phyloP scores from a whole-genome alignment of 495 filamentous ascomycete species.

The Alectoria sarmentosa region DNA sequence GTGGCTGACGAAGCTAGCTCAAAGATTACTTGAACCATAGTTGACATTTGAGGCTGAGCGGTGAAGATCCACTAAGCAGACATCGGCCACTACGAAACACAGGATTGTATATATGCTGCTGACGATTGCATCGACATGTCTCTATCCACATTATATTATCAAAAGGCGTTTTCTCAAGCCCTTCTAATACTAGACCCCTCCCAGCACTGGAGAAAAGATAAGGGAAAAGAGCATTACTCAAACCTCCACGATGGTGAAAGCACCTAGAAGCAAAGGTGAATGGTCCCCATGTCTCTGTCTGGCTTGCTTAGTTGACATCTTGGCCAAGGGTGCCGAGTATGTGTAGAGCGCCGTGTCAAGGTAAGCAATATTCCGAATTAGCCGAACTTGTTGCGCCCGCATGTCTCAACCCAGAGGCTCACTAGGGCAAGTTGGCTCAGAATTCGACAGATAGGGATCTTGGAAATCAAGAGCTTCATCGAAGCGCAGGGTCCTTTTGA shows the following conservation, averaged over 20 bases:
- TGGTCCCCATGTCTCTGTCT: no score
- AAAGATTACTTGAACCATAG: neutral
- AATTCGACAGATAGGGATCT: neutral
- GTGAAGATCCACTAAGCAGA: neutral
- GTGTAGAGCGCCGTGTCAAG: conserved; percentile 30
- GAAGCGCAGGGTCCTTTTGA: neutral
- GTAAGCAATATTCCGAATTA: neutral
- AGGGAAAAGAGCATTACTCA: neutral
- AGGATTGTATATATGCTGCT: neutral
- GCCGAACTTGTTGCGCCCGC: neutral
- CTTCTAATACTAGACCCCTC: neutral
- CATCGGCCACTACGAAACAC: neutral
- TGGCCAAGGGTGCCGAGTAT: conserved; percentile 32
- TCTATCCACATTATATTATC: neutral
- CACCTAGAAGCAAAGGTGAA: conserved; percentile 33
- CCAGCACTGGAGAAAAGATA: no score
- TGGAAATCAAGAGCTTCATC: neutral
- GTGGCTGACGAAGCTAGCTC: neutral
- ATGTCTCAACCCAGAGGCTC: neutral
- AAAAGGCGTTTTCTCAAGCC: neutral
- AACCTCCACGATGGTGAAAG: conserved; percentile 29
- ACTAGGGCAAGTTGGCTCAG: neutral
- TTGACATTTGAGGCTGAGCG: neutral
- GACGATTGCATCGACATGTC: neutral
- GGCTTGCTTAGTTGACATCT: neutral